Percentiles rank a stretch among this genome's conserved stretches.
Conservation (phyloP, 2,329 filamentous ascomycete genomes). For the Talaromyces sp. region DNA sequence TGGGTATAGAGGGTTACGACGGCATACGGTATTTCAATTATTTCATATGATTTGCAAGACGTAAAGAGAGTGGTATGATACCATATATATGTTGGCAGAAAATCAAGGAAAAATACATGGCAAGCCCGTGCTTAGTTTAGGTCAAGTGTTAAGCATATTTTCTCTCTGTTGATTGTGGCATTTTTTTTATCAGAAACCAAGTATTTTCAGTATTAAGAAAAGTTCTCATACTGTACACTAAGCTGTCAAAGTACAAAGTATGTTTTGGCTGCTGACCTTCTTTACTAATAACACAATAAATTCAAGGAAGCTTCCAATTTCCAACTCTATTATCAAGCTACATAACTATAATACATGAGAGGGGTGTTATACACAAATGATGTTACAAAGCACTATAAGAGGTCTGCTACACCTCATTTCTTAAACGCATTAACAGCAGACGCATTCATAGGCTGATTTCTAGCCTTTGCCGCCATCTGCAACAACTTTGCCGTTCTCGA, state of each 20-base stretch:
- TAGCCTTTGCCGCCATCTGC: slow-evolving; percentile 36
- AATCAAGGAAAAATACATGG: neutral
- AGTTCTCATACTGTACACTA: too few species aligned
- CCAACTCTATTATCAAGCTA: neutral
- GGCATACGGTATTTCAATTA: neutral
- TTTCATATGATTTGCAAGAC: neutral
- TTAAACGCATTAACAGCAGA: slow-evolving; percentile 19
- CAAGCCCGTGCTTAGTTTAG: neutral
- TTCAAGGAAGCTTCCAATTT: neutral
- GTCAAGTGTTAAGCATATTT: neutral
- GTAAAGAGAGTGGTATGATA: neutral
- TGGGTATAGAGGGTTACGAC: neutral
- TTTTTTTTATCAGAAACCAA: neutral
- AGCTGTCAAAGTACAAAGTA: neutral
- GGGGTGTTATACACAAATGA: slow-evolving; percentile 12
- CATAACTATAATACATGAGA: slow-evolving; percentile 9
- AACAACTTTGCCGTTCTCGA: slow-evolving; percentile 58
- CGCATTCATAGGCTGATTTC: slow-evolving; percentile 20
- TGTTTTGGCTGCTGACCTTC: neutral
- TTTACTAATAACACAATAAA: neutral
- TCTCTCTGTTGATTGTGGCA: neutral
- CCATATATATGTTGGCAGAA: neutral
- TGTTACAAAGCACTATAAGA: neutral
- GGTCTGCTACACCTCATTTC: slow-evolving; percentile 7
- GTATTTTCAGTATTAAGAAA: neutral